These are phyloP conservation scores for Arctium lappa DNA, from an alignment of 129 eudicot genomes.

Conservation along the genomic window DNA sequence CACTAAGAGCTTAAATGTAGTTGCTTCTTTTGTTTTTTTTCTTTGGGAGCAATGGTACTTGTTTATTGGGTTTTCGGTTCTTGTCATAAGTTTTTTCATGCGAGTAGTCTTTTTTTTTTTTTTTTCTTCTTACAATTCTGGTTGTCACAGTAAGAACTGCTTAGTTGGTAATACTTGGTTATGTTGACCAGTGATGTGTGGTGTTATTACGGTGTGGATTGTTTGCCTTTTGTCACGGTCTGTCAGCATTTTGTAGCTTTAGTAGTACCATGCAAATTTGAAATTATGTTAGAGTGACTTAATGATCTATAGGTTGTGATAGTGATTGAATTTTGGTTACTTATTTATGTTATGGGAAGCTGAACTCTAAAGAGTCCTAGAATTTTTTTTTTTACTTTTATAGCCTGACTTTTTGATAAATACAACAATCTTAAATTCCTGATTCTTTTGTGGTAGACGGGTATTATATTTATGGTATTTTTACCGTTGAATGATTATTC, in stretches of 20 bases:
- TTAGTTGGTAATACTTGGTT: not conserved
- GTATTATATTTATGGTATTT: not conserved
- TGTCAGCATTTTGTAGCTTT: not conserved
- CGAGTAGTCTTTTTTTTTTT: too few species aligned
- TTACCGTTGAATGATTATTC: not conserved
- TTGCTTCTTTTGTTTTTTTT: too few species aligned
- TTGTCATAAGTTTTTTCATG: not conserved
- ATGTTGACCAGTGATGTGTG: slow-evolving; percentile 1
- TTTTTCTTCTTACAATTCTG: not conserved
- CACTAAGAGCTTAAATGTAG: not conserved
- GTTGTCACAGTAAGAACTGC: not conserved
- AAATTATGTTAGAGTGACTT: not conserved
- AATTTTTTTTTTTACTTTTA: not conserved
- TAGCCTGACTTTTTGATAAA: not conserved
- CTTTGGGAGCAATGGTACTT: not conserved
- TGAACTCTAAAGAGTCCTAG: not conserved
- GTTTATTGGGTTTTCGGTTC: not conserved
- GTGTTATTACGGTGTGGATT: not conserved
- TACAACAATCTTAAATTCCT: not conserved
- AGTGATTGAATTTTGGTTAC: not conserved
- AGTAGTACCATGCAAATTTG: not conserved
- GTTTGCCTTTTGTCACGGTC: slow-evolving; percentile 4
- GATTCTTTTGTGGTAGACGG: not conserved
- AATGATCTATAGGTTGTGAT: not conserved
- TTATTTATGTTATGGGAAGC: not conserved